phyloP scores from a whole-genome alignment of 495 filamentous ascomycete genomes.

The Jackrogersella minutella region DNA sequence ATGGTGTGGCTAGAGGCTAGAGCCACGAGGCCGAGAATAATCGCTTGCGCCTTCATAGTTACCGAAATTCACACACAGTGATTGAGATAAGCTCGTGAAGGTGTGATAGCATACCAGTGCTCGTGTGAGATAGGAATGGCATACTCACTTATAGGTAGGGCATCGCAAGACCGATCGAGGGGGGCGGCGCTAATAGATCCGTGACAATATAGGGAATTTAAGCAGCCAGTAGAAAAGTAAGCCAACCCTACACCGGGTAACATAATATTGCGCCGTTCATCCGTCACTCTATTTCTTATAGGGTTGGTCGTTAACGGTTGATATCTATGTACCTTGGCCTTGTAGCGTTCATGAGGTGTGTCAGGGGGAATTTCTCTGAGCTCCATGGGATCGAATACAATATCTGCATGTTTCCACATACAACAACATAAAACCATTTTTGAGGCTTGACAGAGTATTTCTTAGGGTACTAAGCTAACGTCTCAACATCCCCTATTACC shows the following conservation, averaged over 20 bases:
- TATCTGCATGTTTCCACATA: not conserved
- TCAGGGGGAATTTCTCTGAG: no score
- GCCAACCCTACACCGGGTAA: slow-evolving; percentile 14
- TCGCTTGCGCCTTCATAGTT: slow-evolving; percentile 36
- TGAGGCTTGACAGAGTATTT: no score
- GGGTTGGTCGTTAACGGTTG: not conserved
- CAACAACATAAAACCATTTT: no score
- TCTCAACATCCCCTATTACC: no score
- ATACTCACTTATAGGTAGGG: slow-evolving; percentile 28
- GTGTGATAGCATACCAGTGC: not conserved
- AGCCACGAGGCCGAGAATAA: slow-evolving; percentile 30
- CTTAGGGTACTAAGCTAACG: no score
- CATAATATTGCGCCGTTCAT: slow-evolving; percentile 4
- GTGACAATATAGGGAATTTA: slow-evolving; percentile 35
- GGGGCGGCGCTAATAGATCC: slow-evolving; percentile 23
- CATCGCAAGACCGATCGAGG: slow-evolving; percentile 16
- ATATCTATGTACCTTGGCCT: not conserved
- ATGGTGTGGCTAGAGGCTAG: slow-evolving; percentile 34
- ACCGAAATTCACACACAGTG: not conserved
- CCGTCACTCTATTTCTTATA: slow-evolving; percentile 1
- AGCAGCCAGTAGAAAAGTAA: slow-evolving; percentile 20
- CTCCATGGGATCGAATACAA: not conserved
- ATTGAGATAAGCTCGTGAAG: not conserved
- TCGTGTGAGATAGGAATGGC: not conserved
- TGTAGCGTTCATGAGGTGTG: not conserved